Percentiles rank a stretch among this genome's conserved stretches.
phyloP scores from a whole-genome alignment of 345 rosid genomes.

The Fremontodendron californicum region DNA sequence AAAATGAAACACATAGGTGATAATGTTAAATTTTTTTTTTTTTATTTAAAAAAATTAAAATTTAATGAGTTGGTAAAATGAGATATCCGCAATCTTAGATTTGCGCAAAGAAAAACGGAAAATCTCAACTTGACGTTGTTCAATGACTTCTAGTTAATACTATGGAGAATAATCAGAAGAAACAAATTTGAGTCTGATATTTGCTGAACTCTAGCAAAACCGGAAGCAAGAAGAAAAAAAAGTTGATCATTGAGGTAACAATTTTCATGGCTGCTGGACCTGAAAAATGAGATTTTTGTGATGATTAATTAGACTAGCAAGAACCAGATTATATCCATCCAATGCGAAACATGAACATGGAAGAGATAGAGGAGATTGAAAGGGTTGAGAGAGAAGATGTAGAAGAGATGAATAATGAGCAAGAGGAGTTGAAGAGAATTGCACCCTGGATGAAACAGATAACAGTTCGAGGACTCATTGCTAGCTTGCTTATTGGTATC shows the following conservation, averaged over 20 bases:
- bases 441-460: constrained; percentile 85
- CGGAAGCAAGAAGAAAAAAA: neutral
- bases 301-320: neutral
- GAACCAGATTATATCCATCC: constrained; percentile 5
- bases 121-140: neutral
- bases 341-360: constrained; percentile 13
- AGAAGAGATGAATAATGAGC: constrained; percentile 37
- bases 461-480: constrained; percentile 64
- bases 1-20: no score
- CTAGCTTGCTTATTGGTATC: constrained; percentile 65
- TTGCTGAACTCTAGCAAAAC: neutral
- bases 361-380: constrained; percentile 31
- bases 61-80: no score
- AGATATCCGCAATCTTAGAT: no score
- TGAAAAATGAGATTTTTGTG: neutral
- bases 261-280: neutral
- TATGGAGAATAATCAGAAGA: neutral
- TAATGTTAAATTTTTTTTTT: no score
- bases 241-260: neutral
- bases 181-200: neutral
- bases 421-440: constrained; percentile 42
- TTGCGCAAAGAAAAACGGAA: neutral
- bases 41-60: no score
- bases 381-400: constrained; percentile 27
- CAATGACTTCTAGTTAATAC: neutral